Evolutionary conservation across 305 asterid genomes (phyloP).

Genomic region (Caryopteris hybrid): DNA sequence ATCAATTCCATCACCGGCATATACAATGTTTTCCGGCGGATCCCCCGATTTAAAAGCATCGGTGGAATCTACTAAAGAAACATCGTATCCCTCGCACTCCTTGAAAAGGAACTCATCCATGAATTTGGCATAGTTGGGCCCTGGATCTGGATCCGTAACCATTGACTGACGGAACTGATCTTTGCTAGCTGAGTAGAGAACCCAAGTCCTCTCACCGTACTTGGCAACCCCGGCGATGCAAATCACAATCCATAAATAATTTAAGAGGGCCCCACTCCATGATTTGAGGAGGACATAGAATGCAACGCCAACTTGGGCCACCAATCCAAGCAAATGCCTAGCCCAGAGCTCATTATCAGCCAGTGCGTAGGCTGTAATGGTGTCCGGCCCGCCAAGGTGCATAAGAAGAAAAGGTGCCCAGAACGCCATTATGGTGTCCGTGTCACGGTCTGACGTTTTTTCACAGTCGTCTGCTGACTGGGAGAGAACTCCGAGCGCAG

Average conservation of each 20-base stretch:
- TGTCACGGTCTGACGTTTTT: slow-evolving; percentile 2
- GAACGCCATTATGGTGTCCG: slow-evolving; percentile 12
- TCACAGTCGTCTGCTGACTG: neutral
- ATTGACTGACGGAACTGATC: slow-evolving; percentile 29
- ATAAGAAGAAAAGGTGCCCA: slow-evolving; percentile 56
- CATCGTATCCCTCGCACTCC: slow-evolving; percentile 34
- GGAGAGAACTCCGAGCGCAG: slow-evolving; percentile 44
- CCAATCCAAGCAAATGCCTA: slow-evolving; percentile 34
- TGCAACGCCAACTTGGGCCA: slow-evolving; percentile 31
- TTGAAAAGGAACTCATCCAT: slow-evolving; percentile 36
- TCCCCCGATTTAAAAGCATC: too few relatives aligned
- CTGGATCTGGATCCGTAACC: slow-evolving; percentile 43
- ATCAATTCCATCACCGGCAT: too few relatives aligned
- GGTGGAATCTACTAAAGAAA: too few relatives aligned
- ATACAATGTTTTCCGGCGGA: too few relatives aligned
- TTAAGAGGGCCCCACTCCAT: neutral
- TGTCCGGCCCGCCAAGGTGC: slow-evolving; percentile 68
- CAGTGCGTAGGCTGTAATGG: slow-evolving; percentile 51
- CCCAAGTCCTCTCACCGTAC: slow-evolving; percentile 36
- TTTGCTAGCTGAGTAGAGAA: slow-evolving; percentile 28
- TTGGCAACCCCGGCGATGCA: slow-evolving; percentile 35
- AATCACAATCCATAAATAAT: slow-evolving; percentile 7
- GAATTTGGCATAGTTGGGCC: slow-evolving; percentile 47
- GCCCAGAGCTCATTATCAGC: slow-evolving; percentile 61
- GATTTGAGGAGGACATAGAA: slow-evolving; percentile 29